These are phyloP conservation scores for Orbilia javanica DNA, from an alignment of 2,329 filamentous ascomycete genomes.

Conservation along the genomic window DNA sequence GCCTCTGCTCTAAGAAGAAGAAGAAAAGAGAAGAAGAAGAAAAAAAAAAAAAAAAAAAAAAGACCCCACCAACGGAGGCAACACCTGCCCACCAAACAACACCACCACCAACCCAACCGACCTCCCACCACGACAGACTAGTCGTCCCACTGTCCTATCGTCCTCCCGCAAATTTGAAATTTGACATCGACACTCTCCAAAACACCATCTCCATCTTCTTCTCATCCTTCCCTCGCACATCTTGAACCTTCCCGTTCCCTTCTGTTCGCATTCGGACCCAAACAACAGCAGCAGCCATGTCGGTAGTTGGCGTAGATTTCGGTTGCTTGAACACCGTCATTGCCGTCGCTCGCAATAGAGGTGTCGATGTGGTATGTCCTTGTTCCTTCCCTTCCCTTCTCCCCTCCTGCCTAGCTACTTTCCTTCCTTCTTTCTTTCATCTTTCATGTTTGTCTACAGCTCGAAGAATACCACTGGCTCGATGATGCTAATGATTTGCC, in stretches of 20 bases:
- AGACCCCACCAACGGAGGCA: no score
- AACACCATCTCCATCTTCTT: neutral
- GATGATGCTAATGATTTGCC: slow-evolving; percentile 61
- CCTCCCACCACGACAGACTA: slow-evolving; percentile 1
- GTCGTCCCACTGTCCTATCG: neutral
- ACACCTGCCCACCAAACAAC: no score
- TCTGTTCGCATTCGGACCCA: neutral
- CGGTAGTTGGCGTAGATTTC: slow-evolving; percentile 81
- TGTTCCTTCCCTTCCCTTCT: neutral
- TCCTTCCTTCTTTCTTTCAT: slow-evolving; percentile 10
- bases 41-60: slow-evolving; percentile 30
- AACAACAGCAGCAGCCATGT: slow-evolving; percentile 60
- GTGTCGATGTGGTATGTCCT: slow-evolving; percentile 93
- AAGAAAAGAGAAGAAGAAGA: slow-evolving; percentile 24
- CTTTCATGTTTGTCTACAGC: no score
- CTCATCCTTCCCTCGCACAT: neutral
- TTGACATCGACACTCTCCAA: neutral
- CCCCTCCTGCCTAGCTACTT: neutral
- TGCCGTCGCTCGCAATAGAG: slow-evolving; percentile 96
- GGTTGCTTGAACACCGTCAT: slow-evolving; percentile 97
- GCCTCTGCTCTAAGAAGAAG: neutral
- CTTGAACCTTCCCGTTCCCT: neutral
- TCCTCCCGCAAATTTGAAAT: neutral
- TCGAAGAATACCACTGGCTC: no score
- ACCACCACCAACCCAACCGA: neutral